Conservation (phyloP, 192 early-diverging fungal species). For the Coemansia sp. region DNA sequence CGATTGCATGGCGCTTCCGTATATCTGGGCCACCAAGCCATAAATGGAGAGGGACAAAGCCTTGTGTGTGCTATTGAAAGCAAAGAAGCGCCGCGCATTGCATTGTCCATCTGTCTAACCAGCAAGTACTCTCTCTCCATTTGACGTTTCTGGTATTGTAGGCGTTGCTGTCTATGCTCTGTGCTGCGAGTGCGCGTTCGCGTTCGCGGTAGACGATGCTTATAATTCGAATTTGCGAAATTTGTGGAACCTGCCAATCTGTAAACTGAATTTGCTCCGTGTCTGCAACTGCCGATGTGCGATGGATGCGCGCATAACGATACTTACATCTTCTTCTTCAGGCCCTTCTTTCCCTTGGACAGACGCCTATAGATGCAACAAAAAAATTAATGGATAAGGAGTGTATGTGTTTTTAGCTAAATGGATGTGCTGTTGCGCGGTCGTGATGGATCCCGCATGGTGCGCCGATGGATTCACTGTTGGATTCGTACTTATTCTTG, state of each 20-base stretch:
- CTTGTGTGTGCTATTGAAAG: too few species aligned
- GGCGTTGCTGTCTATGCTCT: not conserved
- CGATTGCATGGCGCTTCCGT: too few species aligned
- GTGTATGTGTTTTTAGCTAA: not conserved
- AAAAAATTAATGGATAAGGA: constrained; percentile 15
- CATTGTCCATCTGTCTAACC: too few species aligned
- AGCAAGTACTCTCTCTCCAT: too few species aligned
- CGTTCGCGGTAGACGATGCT: not conserved
- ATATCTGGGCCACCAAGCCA: too few species aligned
- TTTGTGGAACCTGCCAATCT: not conserved
- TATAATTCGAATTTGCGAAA: constrained; percentile 5
- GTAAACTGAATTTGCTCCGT: constrained; percentile 1
- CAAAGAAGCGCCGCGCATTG: too few species aligned
- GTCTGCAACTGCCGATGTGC: not conserved
- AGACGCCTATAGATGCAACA: constrained; percentile 68
- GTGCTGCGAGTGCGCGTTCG: not conserved
- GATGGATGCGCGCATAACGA: constrained; percentile 58
- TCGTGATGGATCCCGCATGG: not conserved
- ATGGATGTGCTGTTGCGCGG: constrained; percentile 5
- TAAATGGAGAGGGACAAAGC: too few species aligned
- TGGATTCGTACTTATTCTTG: constrained; percentile 74
- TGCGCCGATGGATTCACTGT: constrained; percentile 23
- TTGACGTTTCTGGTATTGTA: too few species aligned
- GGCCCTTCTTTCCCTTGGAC: constrained; percentile 97
- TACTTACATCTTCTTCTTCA: constrained; percentile 91